Evolutionary conservation across 148 eudicot genomes (phyloP).

Genomic region (Chenopodium album): DNA sequence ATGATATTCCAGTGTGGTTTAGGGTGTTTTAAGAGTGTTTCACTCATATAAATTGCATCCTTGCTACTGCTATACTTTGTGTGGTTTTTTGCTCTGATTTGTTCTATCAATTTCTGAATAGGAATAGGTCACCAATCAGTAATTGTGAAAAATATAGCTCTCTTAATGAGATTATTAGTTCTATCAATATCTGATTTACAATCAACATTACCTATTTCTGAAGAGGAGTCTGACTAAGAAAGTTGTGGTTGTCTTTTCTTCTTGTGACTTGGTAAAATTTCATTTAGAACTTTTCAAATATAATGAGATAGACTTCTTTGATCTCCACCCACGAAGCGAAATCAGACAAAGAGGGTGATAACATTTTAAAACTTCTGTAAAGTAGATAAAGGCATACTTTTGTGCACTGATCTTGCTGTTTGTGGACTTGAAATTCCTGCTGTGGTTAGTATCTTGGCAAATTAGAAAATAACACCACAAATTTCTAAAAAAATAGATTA

Average conservation of each 20-base stretch:
- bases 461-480: no score
- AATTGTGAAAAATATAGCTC: no score
- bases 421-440: conserved; percentile 96
- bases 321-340: conserved; percentile 85
- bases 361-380: conserved; percentile 79
- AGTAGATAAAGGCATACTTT: conserved; percentile 78
- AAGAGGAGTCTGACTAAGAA: conserved; percentile 69
- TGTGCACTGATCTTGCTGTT: conserved; percentile 97
- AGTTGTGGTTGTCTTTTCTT: conserved; percentile 98
- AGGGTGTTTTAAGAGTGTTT: no score
- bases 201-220: conserved; percentile 36
- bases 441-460: conserved; percentile 53
- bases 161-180: no score
- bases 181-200: no score
- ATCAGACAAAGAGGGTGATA: conserved; percentile 73
- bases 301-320: conserved; percentile 64
- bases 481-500: no score
- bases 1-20: no score
- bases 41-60: no score
- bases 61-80: no score
- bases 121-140: no score
- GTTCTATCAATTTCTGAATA: no score
- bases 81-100: no score
- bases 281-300: conserved; percentile 81
- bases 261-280: conserved; percentile 88